Evolutionary conservation across 2,329 filamentous ascomycete genomes (phyloP).

Genomic region (Periglandula ipomoeae): DNA sequence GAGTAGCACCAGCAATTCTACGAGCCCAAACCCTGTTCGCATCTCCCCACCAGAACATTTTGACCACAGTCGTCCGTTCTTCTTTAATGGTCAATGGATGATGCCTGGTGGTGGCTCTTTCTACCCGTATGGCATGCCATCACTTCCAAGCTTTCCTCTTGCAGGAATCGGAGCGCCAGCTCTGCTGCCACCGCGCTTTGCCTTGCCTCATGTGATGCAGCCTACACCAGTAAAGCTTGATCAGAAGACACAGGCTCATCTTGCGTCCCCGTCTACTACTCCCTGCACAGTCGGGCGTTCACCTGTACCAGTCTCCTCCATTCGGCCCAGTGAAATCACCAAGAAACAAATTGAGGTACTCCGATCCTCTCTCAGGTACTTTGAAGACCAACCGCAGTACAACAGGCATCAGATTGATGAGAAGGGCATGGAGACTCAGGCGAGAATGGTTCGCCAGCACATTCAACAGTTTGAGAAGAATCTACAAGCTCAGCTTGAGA

Average conservation of each 20-base stretch:
- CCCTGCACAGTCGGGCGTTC: constrained; percentile 11
- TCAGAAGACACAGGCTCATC: constrained; percentile 11
- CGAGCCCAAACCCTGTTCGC: constrained; percentile 22
- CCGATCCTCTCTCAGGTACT: constrained; percentile 42
- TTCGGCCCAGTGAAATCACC: constrained; percentile 51
- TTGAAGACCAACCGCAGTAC: constrained; percentile 50
- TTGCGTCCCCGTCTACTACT: constrained; percentile 11
- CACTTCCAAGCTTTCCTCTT: constrained; percentile 18
- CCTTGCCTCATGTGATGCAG: constrained; percentile 11
- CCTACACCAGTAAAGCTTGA: constrained; percentile 15
- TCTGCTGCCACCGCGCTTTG: constrained; percentile 3
- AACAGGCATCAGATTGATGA: constrained; percentile 56
- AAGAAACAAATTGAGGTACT: constrained; percentile 47
- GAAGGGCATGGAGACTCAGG: constrained; percentile 36
- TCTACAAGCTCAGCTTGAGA: constrained; percentile 33
- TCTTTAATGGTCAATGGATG: constrained; percentile 35
- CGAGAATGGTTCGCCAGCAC: constrained; percentile 31
- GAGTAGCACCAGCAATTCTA: constrained; percentile 20
- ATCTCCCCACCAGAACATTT: constrained; percentile 35
- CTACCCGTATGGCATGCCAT: constrained; percentile 20
- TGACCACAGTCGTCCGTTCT: constrained; percentile 35
- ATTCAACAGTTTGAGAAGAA: constrained; percentile 42
- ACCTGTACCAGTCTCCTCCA: constrained; percentile 45
- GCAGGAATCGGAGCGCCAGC: constrained; percentile 15
- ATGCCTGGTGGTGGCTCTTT: constrained; percentile 21